Evolutionary conservation across 148 eudicot species (phyloP).

Genomic region (Rhododendron williamsianum): DNA sequence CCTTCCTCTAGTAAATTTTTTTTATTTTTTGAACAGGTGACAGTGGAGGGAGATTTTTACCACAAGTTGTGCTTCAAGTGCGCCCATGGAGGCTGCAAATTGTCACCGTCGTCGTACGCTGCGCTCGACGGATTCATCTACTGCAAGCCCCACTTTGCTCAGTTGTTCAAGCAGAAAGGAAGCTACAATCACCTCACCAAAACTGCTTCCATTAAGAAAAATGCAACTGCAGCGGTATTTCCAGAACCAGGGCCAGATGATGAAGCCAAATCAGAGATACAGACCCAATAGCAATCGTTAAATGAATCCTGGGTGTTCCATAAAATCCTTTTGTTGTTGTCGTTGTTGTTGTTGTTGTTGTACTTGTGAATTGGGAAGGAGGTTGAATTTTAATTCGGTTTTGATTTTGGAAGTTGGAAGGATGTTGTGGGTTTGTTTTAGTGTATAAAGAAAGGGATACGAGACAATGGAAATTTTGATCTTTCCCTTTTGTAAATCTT

Average conservation of each 20-base stretch:
- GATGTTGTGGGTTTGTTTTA: not conserved
- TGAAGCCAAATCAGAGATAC: constrained; percentile 9
- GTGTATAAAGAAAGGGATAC: not conserved
- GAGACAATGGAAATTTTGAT: not conserved
- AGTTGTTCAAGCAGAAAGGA: constrained; percentile 82
- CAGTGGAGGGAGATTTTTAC: constrained; percentile 73
- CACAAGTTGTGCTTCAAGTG: constrained; percentile 84
- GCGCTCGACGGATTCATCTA: constrained; percentile 75
- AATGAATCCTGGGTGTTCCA: not conserved
- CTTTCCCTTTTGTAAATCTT: too few species aligned
- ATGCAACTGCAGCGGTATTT: not conserved
- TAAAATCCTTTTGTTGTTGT: not conserved
- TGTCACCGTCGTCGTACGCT: constrained; percentile 66
- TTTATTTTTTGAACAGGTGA: constrained; percentile 25
- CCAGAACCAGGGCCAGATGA: not conserved
- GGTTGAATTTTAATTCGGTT: not conserved
- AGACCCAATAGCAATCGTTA: not conserved
- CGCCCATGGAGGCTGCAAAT: constrained; percentile 70
- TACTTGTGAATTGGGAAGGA: not conserved
- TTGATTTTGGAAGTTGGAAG: not conserved
- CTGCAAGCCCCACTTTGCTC: constrained; percentile 89
- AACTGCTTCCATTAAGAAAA: constrained; percentile 38
- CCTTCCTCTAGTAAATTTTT: not conserved
- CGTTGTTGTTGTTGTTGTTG: not conserved
- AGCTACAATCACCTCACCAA: constrained; percentile 52